These are phyloP conservation scores for Schizosaccharomyces octosporus DNA, from an alignment of 805 yeast genomes.

Conservation along the genomic window DNA sequence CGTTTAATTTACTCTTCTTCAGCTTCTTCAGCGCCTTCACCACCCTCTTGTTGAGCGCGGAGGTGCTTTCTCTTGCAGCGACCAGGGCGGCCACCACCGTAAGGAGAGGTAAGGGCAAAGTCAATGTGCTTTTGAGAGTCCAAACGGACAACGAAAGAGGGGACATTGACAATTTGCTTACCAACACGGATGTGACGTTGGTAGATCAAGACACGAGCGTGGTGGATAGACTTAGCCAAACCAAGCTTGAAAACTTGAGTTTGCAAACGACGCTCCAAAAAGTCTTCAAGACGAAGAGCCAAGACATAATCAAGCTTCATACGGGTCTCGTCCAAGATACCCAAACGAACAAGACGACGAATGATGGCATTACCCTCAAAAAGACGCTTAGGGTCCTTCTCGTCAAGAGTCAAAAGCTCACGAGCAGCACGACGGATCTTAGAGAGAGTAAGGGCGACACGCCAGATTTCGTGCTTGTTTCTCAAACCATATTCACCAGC, in stretches of 20 bases:
- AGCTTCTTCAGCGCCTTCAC: neutral
- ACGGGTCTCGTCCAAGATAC: constrained; percentile 97
- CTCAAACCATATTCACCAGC: constrained; percentile 99
- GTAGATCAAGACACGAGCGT: constrained; percentile 94
- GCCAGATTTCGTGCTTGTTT: constrained; percentile 99
- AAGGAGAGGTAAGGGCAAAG: constrained; percentile 96
- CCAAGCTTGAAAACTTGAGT: constrained; percentile 99
- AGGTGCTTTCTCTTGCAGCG: constrained; percentile 76
- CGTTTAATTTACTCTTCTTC: neutral
- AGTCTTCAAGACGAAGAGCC: constrained; percentile 93
- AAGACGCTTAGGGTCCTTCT: constrained; percentile 99
- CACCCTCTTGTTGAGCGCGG: neutral
- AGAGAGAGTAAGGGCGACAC: constrained; percentile 97
- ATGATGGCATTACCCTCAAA: constrained; percentile 99
- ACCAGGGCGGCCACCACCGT: constrained; percentile 99
- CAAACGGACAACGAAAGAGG: constrained; percentile 98
- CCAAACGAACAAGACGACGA: constrained; percentile 97
- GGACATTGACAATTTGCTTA: constrained; percentile 95
- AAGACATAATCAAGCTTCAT: constrained; percentile 99
- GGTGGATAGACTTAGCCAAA: constrained; percentile 97
- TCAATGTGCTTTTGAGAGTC: constrained; percentile 99
- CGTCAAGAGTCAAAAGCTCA: constrained; percentile 97
- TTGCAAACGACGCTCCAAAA: constrained; percentile 99
- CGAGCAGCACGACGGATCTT: constrained; percentile 99
- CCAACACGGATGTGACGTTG: constrained; percentile 99